phyloP scores from a whole-genome alignment of 2,329 filamentous ascomycete genomes.

The Phialocephala sp. region DNA sequence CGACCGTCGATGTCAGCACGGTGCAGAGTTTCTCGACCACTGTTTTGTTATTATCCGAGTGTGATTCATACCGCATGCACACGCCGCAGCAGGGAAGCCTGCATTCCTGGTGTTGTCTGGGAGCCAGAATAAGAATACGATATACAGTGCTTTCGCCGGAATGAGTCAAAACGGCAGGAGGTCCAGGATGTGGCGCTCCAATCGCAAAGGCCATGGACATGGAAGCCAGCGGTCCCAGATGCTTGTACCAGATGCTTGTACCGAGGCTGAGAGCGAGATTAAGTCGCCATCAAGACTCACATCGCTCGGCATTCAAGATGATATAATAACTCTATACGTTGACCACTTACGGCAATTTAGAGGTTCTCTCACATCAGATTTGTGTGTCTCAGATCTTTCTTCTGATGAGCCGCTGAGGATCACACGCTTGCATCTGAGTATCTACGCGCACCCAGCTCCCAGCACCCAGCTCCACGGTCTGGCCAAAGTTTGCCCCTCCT shows the following conservation, averaged over 20 bases:
- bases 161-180: slow-evolving; percentile 3
- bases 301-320: neutral
- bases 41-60: neutral
- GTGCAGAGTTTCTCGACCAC: neutral
- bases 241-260: neutral
- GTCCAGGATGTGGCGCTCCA: neutral
- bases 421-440: neutral
- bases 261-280: neutral
- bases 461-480: neutral
- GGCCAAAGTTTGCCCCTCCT: neutral
- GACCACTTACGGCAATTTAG: neutral
- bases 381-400: neutral
- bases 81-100: neutral
- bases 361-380: slow-evolving; percentile 2
- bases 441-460: neutral
- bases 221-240: neutral
- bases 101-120: no score
- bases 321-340: neutral
- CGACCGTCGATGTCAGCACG: neutral
- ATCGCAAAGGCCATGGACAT: neutral
- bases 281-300: neutral
- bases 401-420: neutral
- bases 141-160: neutral
- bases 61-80: neutral
- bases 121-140: neutral